phyloP scores from a whole-genome alignment of 108 stramenopile genomes.

The Nitzschia sp. region DNA sequence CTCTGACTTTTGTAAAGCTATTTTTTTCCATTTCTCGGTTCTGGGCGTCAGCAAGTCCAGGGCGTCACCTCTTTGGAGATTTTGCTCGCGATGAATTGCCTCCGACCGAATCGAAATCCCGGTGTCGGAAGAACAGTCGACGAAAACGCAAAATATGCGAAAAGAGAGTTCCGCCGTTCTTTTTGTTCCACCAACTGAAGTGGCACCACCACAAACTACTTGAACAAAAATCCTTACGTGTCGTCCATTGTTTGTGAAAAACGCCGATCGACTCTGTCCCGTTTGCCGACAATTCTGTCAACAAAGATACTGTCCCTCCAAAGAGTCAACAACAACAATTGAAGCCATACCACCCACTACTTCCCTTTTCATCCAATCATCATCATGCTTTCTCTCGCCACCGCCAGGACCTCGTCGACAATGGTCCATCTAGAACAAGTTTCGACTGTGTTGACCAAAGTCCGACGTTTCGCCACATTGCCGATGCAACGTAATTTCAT shows the following conservation, averaged over 20 bases:
- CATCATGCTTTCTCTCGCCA: neutral
- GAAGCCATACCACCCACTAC: too few relatives aligned
- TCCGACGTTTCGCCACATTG: neutral
- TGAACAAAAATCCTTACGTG: neutral
- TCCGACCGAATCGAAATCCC: too few relatives aligned
- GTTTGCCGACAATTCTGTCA: neutral
- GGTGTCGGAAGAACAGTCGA: too few relatives aligned
- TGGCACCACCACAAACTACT: too few relatives aligned
- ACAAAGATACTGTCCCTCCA: neutral
- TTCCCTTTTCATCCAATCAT: too few relatives aligned
- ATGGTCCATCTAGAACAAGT: neutral
- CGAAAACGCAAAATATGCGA: too few relatives aligned
- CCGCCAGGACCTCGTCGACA: too few relatives aligned
- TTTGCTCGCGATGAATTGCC: too few relatives aligned
- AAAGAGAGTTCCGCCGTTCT: too few relatives aligned
- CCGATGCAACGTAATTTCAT: conserved; percentile 14
- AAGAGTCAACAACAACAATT: neutral
- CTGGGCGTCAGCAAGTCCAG: neutral
- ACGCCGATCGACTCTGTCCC: neutral
- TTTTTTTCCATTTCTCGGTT: neutral
- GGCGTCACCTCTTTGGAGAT: too few relatives aligned
- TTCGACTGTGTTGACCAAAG: neutral
- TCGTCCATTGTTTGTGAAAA: neutral
- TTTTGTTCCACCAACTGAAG: too few relatives aligned
- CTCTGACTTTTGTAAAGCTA: neutral